Percentiles rank a stretch among this genome's conserved stretches.
Conservation (phyloP, 2,329 filamentous ascomycete species). For the Alternaria arbusti region DNA sequence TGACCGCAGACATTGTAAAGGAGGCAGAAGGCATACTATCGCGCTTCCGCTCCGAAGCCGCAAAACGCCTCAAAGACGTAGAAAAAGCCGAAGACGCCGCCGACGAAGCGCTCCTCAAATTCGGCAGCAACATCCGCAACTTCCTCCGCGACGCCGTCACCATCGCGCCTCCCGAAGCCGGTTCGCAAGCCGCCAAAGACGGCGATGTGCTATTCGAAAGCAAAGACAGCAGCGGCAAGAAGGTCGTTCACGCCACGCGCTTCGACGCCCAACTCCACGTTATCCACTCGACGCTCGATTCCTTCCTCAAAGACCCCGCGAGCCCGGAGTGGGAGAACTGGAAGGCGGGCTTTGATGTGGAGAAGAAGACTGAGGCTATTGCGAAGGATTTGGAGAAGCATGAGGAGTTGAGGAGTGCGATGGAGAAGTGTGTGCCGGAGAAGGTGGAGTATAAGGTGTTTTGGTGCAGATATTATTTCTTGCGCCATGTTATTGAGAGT, state of each 20-base stretch:
- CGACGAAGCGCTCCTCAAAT: conserved; percentile 90
- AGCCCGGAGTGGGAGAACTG: conserved; percentile 77
- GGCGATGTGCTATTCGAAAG: conserved; percentile 84
- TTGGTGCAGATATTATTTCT: conserved; percentile 95
- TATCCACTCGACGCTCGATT: conserved; percentile 83
- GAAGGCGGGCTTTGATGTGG: conserved; percentile 76
- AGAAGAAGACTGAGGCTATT: conserved; percentile 84
- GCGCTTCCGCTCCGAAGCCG: conserved; percentile 76
- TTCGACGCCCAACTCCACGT: conserved; percentile 97
- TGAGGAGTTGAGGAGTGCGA: conserved; percentile 80
- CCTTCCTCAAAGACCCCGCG: conserved; percentile 79
- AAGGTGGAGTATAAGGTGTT: conserved; percentile 87
- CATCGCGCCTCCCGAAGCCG: conserved; percentile 73
- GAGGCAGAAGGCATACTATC: conserved; percentile 73
- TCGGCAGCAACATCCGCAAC: conserved; percentile 86
- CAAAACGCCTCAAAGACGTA: conserved; percentile 85
- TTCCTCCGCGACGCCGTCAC: conserved; percentile 90
- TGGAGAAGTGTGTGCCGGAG: conserved; percentile 97
- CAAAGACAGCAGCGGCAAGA: conserved; percentile 85
- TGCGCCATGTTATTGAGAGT: conserved; percentile 89
- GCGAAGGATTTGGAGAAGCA: conserved; percentile 83
- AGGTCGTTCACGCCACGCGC: conserved; percentile 91
- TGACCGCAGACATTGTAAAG: conserved; percentile 59
- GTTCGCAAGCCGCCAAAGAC: conserved; percentile 53
- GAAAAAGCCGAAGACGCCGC: conserved; percentile 93